Evolutionary conservation across 352 stramenopile species (phyloP), one percentile per base, ranked within the genome.

Genomic region (Phytophthora rubi): DNA sequence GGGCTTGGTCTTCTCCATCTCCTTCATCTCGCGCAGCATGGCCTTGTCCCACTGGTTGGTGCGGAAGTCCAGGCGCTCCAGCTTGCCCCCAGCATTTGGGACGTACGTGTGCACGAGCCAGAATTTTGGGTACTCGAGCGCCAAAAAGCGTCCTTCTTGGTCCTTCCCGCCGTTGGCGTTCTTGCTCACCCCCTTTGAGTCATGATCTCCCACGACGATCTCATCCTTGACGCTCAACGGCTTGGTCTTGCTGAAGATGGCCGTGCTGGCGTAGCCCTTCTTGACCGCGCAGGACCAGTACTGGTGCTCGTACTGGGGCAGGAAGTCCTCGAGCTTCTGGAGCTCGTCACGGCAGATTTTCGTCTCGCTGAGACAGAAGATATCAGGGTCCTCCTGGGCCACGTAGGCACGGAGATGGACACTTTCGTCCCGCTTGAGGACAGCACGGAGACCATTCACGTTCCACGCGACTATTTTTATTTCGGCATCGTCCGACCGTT

Each of bases 31-130:
- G 10, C 62, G 62, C 51, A 91, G 71, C 60, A 96, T 81, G n/a
- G 86, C 82, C 64, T 79, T 77, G 62, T 96, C 88, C 88, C 88
- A 96, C 56, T 92, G 62, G 61, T 77, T 80, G 0, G 88, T 96
- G 39, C 88, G 82, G 68, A 88, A 94, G 35, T 78, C 70, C 37
- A 96, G 68, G 0, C 88, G 78, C n/a, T 94, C 83, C 39, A 95
- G 70, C 64, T 92, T 91, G 32, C 76, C 64, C 10, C 88, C 88
- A 15, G 86, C 68, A 70, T 95, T 95, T 6, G 88, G 88, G 12
- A 93, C 87, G 66, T 95, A 95, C 26, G 86, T 94, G 66, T 96
- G 88, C n/a, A 96, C 84, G 15, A 96, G 72, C 88, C 88, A 96
- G 49, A 94, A 94, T 4, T 62, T 70, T 1, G 78, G 68, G 62